A percentile compares a stretch with the other conserved stretches of the same genome.
Evolutionary conservation across 2,329 filamentous ascomycete species (phyloP).

Genomic region (Paecilomyces niveus): DNA sequence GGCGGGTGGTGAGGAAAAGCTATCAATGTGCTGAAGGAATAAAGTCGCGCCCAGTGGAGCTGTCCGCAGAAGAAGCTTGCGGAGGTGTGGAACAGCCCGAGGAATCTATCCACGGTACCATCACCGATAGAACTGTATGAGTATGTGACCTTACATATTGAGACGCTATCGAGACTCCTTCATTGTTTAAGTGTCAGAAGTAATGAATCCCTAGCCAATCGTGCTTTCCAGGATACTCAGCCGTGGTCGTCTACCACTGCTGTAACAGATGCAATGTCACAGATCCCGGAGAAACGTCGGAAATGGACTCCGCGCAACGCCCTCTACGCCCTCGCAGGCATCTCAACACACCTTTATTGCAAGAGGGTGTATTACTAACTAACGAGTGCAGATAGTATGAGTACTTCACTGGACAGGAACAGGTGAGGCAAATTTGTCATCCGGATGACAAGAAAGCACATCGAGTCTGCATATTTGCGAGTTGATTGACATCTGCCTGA

Average conservation of each 20-base stretch:
- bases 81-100: not conserved
- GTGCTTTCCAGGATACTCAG: not conserved
- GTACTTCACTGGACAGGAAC: not conserved
- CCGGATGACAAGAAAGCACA: not conserved
- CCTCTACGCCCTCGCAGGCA: not conserved
- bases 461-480: not conserved
- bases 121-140: not conserved
- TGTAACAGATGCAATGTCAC: not conserved
- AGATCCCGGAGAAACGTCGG: not conserved
- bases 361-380: not conserved
- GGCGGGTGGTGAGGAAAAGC: not conserved
- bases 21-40: conserved; percentile 8
- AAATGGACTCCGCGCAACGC: not conserved
- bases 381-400: not conserved
- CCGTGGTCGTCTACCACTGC: not conserved
- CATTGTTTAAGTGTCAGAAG: not conserved
- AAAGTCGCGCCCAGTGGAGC: conserved; percentile 2
- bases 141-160: not conserved
- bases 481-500: not conserved
- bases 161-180: not conserved
- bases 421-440: not conserved
- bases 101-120: not conserved
- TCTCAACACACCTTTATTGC: not conserved
- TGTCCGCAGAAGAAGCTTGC: not conserved
- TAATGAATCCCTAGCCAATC: not conserved